These are phyloP conservation scores for Penicillium sp. DNA, from an alignment of 2,329 filamentous ascomycete species.

Conservation along the genomic window DNA sequence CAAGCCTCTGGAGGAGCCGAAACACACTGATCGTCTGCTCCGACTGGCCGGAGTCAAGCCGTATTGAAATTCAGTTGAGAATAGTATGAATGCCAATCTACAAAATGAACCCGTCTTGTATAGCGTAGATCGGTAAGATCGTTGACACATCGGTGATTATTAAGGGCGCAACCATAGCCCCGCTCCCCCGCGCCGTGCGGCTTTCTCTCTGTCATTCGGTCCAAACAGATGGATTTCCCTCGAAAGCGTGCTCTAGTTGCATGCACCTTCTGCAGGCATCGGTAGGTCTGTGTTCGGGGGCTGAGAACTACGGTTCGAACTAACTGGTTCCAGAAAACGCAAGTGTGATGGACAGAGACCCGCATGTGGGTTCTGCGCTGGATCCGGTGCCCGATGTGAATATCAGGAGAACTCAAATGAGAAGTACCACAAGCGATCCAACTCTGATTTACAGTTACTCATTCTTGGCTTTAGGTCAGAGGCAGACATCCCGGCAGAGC, in stretches of 20 bases:
- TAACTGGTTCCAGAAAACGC: conserved; percentile 11
- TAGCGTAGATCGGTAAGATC: not conserved
- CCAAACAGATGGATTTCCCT: conserved; percentile 12
- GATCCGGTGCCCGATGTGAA: conserved; percentile 17
- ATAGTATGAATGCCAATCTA: not conserved
- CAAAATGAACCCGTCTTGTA: not conserved
- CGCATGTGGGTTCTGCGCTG: conserved; percentile 16
- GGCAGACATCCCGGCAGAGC: conserved; percentile 12
- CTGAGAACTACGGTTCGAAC: not conserved
- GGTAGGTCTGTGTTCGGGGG: conserved; percentile 4
- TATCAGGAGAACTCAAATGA: conserved; percentile 18
- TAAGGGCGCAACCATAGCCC: not conserved
- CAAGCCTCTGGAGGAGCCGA: conserved; percentile 11
- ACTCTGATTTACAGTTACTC: not conserved
- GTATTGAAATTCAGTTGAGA: conserved; percentile 1
- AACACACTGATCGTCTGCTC: conserved; percentile 11
- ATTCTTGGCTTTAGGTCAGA: conserved; percentile 5
- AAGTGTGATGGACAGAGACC: conserved; percentile 21
- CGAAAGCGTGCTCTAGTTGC: conserved; percentile 19
- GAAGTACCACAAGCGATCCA: not conserved
- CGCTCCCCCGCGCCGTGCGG: not conserved
- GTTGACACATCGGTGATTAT: not conserved
- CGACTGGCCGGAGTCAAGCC: conserved; percentile 7
- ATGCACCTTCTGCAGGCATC: conserved; percentile 20
- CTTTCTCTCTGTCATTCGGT: not conserved